Evolutionary conservation across 2,329 filamentous ascomycete genomes (phyloP).

Genomic region (Colletotrichum tropicale): DNA sequence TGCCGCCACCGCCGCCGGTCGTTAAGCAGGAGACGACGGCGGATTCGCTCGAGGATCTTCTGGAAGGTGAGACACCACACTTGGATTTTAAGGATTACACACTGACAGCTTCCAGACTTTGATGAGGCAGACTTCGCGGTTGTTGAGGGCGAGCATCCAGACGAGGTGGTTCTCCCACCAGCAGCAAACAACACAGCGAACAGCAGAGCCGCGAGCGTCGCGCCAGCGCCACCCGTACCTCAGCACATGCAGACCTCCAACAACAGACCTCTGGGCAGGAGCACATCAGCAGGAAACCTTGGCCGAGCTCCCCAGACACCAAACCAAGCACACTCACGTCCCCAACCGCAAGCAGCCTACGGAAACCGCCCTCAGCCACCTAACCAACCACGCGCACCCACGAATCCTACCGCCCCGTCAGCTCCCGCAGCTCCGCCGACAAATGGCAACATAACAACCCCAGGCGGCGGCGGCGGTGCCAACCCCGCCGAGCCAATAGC

Average conservation of each 20-base stretch:
- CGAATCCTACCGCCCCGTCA: conserved; percentile 18
- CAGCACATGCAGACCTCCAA: conserved; percentile 42
- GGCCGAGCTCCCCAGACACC: conserved; percentile 38
- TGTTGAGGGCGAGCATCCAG: conserved; percentile 72
- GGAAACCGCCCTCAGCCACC: conserved; percentile 24
- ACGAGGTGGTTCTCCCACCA: conserved; percentile 69
- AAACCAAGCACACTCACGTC: conserved; percentile 32
- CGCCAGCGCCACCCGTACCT: conserved; percentile 23
- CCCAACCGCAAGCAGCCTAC: conserved; percentile 22
- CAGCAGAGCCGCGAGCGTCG: conserved; percentile 26
- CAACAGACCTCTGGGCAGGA: conserved; percentile 32
- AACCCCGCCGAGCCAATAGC: conserved; percentile 50
- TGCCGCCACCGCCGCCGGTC: conserved; percentile 7
- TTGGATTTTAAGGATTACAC: no score
- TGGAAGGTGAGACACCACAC: no score
- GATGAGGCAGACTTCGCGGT: conserved; percentile 80
- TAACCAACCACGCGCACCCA: conserved; percentile 24
- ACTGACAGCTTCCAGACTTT: conserved; percentile 53
- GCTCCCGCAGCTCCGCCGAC: conserved; percentile 7
- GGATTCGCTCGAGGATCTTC: conserved; percentile 57
- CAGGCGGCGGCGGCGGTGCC: conserved; percentile 12
- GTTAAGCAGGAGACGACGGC: conserved; percentile 36
- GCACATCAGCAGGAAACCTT: conserved; percentile 31
- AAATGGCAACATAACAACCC: conserved; percentile 22
- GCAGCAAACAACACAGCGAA: conserved; percentile 31